Conservation (phyloP, 805 yeast species). For the Candida orba region DNA sequence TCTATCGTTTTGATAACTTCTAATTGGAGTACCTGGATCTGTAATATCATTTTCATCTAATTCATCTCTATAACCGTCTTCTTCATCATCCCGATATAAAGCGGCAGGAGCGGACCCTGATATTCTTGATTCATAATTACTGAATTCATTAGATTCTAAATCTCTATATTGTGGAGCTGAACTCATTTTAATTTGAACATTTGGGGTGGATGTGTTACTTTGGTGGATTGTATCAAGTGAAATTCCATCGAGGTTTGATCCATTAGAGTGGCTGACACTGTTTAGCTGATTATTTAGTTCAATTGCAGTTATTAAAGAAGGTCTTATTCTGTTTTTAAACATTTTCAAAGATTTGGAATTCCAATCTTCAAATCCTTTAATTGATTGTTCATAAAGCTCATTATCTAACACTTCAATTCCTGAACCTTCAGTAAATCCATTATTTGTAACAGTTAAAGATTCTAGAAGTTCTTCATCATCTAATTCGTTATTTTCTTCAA, state of each 20-base stretch:
- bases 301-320: constrained; percentile 20
- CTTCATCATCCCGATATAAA: constrained; percentile 3
- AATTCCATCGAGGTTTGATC: constrained; percentile 5
- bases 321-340: constrained; percentile 15
- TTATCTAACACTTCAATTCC: constrained; percentile 9
- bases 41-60: constrained; percentile 6
- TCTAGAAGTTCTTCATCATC: constrained; percentile 19
- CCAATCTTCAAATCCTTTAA: constrained; percentile 4
- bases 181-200: constrained; percentile 10
- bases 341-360: constrained; percentile 6
- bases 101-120: constrained; percentile 15
- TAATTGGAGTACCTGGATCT: constrained; percentile 6
- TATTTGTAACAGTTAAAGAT: constrained; percentile 1
- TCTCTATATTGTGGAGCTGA: constrained; percentile 18
- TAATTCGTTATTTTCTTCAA: constrained; percentile 15
- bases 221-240: constrained; percentile 10
- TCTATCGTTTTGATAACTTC: neutral
- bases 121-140: constrained; percentile 15
- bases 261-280: neutral
- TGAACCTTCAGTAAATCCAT: constrained; percentile 2
- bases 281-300: constrained; percentile 16
- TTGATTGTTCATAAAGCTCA: constrained; percentile 4
- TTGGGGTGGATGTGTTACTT: neutral
- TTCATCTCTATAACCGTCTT: constrained; percentile 6
- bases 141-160: neutral